These are phyloP conservation scores for Penicillium sp. DNA, from an alignment of 2,329 filamentous ascomycete genomes.

Conservation along the genomic window DNA sequence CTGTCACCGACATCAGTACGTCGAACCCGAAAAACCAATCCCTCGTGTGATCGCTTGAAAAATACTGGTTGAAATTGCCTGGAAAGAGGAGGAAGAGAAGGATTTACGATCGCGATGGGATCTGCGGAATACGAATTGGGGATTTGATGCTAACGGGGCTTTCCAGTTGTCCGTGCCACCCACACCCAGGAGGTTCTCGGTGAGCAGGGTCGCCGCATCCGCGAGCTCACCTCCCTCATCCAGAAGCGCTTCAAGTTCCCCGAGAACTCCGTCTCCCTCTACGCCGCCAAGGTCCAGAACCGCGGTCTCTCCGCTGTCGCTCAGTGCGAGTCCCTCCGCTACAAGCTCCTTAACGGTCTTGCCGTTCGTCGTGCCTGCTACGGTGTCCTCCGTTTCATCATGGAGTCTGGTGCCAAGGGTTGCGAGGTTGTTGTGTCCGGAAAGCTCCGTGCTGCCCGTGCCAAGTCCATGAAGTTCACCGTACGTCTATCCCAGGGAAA, in stretches of 20 bases:
- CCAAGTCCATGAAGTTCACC: slow-evolving; percentile 99
- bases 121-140: slow-evolving; percentile 7
- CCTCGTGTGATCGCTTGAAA: slow-evolving; percentile 18
- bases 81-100: slow-evolving; percentile 6
- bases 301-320: slow-evolving; percentile 99
- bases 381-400: slow-evolving; percentile 99
- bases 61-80: slow-evolving; percentile 13
- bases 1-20: slow-evolving; percentile 96
- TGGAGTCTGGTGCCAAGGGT: slow-evolving; percentile 99
- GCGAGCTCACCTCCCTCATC: slow-evolving; percentile 99
- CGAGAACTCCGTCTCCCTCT: slow-evolving; percentile 99
- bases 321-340: slow-evolving; percentile 99
- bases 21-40: slow-evolving; percentile 26
- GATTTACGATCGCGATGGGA: slow-evolving; percentile 3
- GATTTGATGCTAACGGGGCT: slow-evolving; percentile 34
- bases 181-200: slow-evolving; percentile 99
- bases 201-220: slow-evolving; percentile 99
- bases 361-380: slow-evolving; percentile 99
- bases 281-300: slow-evolving; percentile 99
- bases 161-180: slow-evolving; percentile 88
- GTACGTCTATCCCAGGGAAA: slow-evolving; percentile 50
- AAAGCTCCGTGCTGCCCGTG: slow-evolving; percentile 97
- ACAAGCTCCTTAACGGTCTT: slow-evolving; percentile 99
- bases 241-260: slow-evolving; percentile 99
- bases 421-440: slow-evolving; percentile 99